These are phyloP conservation scores for Sporothrix brunneoviolacea DNA, from an alignment of 2,329 filamentous ascomycete species.

Conservation along the genomic window DNA sequence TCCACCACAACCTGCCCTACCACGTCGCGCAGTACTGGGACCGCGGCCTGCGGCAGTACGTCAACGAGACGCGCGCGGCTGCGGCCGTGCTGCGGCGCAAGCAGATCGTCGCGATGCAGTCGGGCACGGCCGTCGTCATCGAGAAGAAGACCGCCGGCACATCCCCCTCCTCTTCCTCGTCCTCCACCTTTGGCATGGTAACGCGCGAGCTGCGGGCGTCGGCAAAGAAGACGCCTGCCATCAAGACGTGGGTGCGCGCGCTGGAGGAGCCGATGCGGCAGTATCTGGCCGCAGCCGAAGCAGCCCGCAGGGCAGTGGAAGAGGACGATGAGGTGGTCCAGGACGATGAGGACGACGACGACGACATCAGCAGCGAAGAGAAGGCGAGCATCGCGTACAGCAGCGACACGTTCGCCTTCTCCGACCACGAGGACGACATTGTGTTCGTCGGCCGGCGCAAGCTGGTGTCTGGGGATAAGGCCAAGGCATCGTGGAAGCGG, in stretches of 20 bases:
- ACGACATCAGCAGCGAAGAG: too few species aligned
- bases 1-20: constrained; percentile 70
- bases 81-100: constrained; percentile 36
- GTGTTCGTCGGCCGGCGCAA: constrained; percentile 71
- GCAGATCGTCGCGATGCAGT: constrained; percentile 36
- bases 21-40: constrained; percentile 86
- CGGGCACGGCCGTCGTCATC: constrained; percentile 4
- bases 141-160: constrained; percentile 16
- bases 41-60: constrained; percentile 41
- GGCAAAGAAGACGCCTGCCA: constrained; percentile 71
- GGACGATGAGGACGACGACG: not conserved
- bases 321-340: constrained; percentile 18
- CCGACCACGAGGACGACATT: constrained; percentile 79
- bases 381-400: too few species aligned
- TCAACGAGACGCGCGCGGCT: constrained; percentile 39
- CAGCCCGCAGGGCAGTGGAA: constrained; percentile 33
- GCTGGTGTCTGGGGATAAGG: constrained; percentile 12
- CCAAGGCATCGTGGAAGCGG: constrained; percentile 41
- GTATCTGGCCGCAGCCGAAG: constrained; percentile 58
- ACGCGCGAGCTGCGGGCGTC: constrained; percentile 74
- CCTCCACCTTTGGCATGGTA: constrained; percentile 43
- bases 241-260: constrained; percentile 72
- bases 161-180: constrained; percentile 17
- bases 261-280: constrained; percentile 77
- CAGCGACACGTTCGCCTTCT: constrained; percentile 16